These are phyloP conservation scores for Pseudocohnilembus persalinus DNA, from an alignment of 169 alveolate species.

Conservation along the genomic window DNA sequence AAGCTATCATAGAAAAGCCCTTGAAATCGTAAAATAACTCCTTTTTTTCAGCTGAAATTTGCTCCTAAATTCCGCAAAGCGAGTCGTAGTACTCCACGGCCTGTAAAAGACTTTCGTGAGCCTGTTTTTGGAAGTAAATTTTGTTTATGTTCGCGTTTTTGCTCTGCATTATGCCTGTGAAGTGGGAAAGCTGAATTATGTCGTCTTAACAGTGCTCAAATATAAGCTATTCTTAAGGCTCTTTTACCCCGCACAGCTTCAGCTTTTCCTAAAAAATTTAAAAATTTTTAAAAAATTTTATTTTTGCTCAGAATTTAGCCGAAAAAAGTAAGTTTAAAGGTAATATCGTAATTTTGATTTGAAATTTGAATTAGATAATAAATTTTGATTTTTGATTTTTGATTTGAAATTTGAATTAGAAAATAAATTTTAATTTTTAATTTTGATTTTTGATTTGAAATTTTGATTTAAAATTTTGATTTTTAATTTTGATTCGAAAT, in stretches of 20 bases:
- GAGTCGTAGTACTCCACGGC: background rate
- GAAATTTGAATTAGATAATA: too few species aligned
- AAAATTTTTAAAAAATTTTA: too few species aligned
- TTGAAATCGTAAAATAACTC: background rate
- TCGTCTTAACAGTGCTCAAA: background rate
- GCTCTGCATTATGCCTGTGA: background rate
- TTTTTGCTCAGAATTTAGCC: too few species aligned
- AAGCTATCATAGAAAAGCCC: background rate
- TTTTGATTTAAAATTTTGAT: too few species aligned
- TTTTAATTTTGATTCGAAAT: too few species aligned
- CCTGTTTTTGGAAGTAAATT: background rate
- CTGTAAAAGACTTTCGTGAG: background rate
- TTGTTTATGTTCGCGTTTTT: background rate
- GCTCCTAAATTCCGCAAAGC: background rate
- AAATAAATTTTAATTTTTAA: too few species aligned
- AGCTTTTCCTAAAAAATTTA: background rate
- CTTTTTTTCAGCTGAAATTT: background rate
- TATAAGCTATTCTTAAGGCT: background rate
- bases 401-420: too few species aligned
- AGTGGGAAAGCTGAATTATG: background rate
- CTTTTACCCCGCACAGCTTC: background rate
- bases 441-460: too few species aligned
- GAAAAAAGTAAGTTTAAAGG: too few species aligned
- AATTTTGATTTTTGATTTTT: too few species aligned
- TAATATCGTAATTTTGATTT: too few species aligned